A percentile compares a stretch with the other conserved stretches of the same genome.
Evolutionary conservation across 768 basidiomycete genomes (phyloP).

Genomic region (Pleurotus eryngii): DNA sequence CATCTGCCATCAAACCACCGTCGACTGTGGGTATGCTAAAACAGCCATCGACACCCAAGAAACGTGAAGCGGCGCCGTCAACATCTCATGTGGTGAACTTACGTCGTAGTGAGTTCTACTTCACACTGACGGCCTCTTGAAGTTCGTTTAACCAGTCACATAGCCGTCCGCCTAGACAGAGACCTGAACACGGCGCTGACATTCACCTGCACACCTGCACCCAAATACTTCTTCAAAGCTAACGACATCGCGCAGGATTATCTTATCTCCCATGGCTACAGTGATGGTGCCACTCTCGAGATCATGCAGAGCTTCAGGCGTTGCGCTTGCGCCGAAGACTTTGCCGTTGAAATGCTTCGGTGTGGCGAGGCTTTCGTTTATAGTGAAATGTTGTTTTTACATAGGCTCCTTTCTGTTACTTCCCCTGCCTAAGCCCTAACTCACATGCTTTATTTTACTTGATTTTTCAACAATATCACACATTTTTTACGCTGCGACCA

Average conservation of each 20-base stretch:
- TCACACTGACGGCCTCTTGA: too few species aligned
- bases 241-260: neutral
- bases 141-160: too few species aligned
- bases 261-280: neutral
- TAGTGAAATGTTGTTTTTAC: neutral
- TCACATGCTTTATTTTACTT: neutral
- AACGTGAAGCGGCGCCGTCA: too few species aligned
- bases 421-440: neutral
- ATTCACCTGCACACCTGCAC: neutral
- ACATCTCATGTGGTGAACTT: too few species aligned
- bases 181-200: neutral
- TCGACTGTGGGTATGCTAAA: too few species aligned
- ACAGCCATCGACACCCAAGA: too few species aligned
- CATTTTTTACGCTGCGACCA: neutral
- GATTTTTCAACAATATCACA: neutral
- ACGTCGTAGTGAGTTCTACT: too few species aligned
- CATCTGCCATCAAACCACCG: too few species aligned
- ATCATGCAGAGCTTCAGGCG: neutral
- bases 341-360: neutral
- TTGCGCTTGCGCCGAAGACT: neutral
- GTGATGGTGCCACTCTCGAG: neutral
- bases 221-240: neutral
- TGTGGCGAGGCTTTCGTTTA: neutral
- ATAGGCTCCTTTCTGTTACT: neutral
- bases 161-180: neutral